Conservation (phyloP, 768 basidiomycete genomes). For the Leccinum truebloodii region DNA sequence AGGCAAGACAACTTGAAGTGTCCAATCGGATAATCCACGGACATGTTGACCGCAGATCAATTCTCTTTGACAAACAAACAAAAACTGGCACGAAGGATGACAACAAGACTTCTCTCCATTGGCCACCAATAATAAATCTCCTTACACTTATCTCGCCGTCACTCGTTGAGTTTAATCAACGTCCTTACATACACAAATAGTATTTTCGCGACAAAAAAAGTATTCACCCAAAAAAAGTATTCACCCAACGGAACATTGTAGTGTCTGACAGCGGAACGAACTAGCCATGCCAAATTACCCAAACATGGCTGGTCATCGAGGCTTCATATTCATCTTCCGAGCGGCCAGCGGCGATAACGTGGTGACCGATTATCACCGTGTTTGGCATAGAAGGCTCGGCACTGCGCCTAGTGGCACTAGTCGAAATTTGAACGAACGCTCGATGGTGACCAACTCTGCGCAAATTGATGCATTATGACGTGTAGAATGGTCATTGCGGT, state of each 20-base stretch:
- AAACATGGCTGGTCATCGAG: constrained; percentile 49
- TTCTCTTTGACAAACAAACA: not conserved
- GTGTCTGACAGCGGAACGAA: constrained; percentile 72
- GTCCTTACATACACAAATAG: not conserved
- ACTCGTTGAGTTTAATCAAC: constrained; percentile 1
- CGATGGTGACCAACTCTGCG: constrained; percentile 1
- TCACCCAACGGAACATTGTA: too few species aligned
- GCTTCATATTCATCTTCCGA: constrained; percentile 55
- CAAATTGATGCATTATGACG: constrained; percentile 11
- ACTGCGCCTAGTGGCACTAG: not conserved
- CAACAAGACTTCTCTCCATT: not conserved
- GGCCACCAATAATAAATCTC: not conserved
- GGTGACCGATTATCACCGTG: constrained; percentile 38
- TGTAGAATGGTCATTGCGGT: constrained; percentile 10
- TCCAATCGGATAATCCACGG: constrained; percentile 2
- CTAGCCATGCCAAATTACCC: constrained; percentile 36
- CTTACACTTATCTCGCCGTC: not conserved
- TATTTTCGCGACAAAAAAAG: not conserved
- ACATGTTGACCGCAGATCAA: not conserved
- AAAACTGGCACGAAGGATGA: not conserved
- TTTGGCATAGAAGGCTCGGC: constrained; percentile 26
- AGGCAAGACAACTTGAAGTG: not conserved
- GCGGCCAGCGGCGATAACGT: constrained; percentile 41
- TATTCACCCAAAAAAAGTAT: too few species aligned
- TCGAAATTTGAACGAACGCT: constrained; percentile 8